Percentiles rank a stretch among this genome's conserved stretches.
These are phyloP conservation scores for Botrytis tulipae DNA, from an alignment of 2,329 filamentous ascomycete species.

Conservation along the genomic window DNA sequence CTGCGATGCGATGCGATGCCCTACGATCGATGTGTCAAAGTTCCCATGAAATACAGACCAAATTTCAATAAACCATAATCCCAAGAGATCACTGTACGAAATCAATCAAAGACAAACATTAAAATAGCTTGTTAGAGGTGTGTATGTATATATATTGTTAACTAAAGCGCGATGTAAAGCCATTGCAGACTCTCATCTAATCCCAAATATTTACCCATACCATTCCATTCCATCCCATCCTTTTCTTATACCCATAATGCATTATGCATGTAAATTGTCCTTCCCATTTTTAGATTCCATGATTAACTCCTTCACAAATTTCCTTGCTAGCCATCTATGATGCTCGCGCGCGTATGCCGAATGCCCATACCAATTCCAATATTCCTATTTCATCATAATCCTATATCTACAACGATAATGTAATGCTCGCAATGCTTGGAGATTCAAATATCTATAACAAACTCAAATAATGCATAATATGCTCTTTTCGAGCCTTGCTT, in stretches of 20 bases:
- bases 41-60: neutral
- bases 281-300: neutral
- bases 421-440: neutral
- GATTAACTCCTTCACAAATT: slow-evolving; percentile 1
- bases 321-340: neutral
- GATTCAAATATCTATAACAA: neutral
- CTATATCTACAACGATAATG: neutral
- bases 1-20: neutral
- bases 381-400: neutral
- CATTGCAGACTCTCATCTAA: neutral
- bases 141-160: neutral
- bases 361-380: neutral
- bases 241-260: neutral
- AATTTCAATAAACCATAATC: neutral
- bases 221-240: neutral
- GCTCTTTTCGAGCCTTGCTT: neutral
- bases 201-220: neutral
- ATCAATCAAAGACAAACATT: too few species aligned
- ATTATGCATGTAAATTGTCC: neutral
- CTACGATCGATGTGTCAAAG: neutral
- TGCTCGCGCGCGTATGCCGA: neutral
- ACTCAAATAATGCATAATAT: neutral
- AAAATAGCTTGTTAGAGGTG: neutral
- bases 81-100: neutral
- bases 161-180: neutral